A percentile compares a stretch with the other conserved stretches of the same genome.
phyloP scores from a whole-genome alignment of 441 rosid genomes.

The Raphanus hybrid region DNA sequence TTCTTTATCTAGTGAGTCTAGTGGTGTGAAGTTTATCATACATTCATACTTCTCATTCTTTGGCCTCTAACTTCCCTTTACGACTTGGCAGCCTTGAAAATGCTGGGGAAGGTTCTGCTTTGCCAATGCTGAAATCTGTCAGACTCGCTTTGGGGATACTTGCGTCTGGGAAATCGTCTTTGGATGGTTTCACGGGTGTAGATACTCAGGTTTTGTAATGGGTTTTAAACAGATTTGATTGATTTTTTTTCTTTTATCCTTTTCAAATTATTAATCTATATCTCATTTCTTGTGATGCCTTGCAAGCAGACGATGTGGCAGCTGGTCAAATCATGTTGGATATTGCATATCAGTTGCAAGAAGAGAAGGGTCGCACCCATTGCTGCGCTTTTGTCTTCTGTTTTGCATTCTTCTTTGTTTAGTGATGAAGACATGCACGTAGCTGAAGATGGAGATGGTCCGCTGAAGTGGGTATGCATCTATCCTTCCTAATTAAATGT shows the following conservation, averaged over 20 bases:
- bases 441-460: constrained; percentile 62
- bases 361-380: constrained; percentile 94
- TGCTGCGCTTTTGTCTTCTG: constrained; percentile 90
- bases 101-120: constrained; percentile 90
- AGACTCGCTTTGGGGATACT: constrained; percentile 69
- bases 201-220: constrained; percentile 70
- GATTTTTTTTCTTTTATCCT: not conserved
- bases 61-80: constrained; percentile 30
- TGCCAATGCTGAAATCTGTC: constrained; percentile 90
- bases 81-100: constrained; percentile 86
- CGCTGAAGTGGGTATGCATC: constrained; percentile 86
- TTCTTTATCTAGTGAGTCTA: not conserved
- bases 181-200: constrained; percentile 60
- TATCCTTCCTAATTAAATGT: constrained; percentile 26
- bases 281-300: constrained; percentile 14
- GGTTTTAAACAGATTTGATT: constrained; percentile 13
- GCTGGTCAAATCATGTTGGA: constrained; percentile 89
- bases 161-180: constrained; percentile 56
- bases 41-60: not conserved
- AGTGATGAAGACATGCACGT: constrained; percentile 71
- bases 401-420: constrained; percentile 79
- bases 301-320: constrained; percentile 83
- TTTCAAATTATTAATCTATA: not conserved
- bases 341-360: constrained; percentile 86
- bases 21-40: not conserved